Conservation (phyloP, 768 basidiomycete genomes). For the Grammothele lineata region DNA sequence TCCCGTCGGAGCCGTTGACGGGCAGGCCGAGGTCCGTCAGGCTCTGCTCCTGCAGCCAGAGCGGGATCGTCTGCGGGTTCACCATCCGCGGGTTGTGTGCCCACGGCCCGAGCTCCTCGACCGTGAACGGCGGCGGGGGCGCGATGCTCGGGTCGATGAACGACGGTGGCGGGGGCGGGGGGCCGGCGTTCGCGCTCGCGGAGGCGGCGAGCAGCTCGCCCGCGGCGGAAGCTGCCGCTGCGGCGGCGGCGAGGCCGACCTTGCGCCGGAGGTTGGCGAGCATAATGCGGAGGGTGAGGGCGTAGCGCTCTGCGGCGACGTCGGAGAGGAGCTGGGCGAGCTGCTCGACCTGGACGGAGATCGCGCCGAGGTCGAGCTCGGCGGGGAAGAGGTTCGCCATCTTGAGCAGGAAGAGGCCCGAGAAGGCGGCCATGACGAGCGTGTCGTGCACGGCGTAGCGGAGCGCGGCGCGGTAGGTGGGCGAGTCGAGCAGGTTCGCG, state of each 20-base stretch:
- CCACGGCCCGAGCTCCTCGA: constrained; percentile 70
- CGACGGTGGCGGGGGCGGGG: constrained; percentile 46
- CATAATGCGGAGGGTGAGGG: constrained; percentile 89
- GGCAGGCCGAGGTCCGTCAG: constrained; percentile 87
- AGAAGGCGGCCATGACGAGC: constrained; percentile 88
- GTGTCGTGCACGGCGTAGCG: constrained; percentile 92
- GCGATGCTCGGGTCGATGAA: constrained; percentile 47
- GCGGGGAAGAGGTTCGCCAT: constrained; percentile 92
- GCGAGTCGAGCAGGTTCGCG: constrained; percentile 76
- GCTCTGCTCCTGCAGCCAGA: constrained; percentile 93
- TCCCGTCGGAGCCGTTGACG: constrained; percentile 86
- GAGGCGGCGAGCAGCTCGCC: constrained; percentile 21
- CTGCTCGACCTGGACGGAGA: constrained; percentile 85
- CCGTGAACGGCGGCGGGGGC: constrained; percentile 57
- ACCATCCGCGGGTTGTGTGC: constrained; percentile 47
- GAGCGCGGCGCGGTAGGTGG: constrained; percentile 81
- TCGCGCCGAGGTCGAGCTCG: constrained; percentile 72
- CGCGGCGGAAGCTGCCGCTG: constrained; percentile 4
- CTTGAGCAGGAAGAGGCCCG: constrained; percentile 87
- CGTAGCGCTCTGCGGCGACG: constrained; percentile 94
- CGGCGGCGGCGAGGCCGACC: constrained; percentile 52
- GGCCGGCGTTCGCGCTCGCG: constrained; percentile 43
- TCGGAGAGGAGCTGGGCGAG: constrained; percentile 87
- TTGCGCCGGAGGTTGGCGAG: constrained; percentile 88
- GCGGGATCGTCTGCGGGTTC: constrained; percentile 77